Percentiles rank a stretch among this genome's conserved stretches.
phyloP scores from a whole-genome alignment of 495 filamentous ascomycete species.

The Xanthoparmelia taractica region DNA sequence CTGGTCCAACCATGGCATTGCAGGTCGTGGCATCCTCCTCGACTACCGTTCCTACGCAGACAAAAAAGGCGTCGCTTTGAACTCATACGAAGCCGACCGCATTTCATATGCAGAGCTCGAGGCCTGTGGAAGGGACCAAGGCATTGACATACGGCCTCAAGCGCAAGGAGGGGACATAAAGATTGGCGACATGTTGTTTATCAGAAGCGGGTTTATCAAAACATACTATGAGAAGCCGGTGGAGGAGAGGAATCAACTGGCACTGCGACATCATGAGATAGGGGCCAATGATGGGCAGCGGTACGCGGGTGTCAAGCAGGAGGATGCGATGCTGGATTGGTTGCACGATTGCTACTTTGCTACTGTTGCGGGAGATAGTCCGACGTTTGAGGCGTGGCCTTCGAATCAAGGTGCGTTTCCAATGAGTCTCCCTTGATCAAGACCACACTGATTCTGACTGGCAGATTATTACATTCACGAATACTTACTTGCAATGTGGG shows the following conservation, averaged over 20 bases:
- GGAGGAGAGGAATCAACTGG: slow-evolving; percentile 36
- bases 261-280: slow-evolving; percentile 33
- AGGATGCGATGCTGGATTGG: slow-evolving; percentile 52
- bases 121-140: slow-evolving; percentile 49
- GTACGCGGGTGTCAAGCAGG: slow-evolving; percentile 52
- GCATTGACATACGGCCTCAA: slow-evolving; percentile 45
- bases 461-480: slow-evolving; percentile 19
- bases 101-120: slow-evolving; percentile 54
- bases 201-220: slow-evolving; percentile 60
- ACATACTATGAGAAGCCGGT: slow-evolving; percentile 39
- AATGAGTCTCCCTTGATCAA: neutral
- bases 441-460: neutral
- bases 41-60: slow-evolving; percentile 45
- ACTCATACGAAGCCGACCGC: slow-evolving; percentile 51
- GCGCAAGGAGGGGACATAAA: slow-evolving; percentile 51
- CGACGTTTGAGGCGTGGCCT: slow-evolving; percentile 57
- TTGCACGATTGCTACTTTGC: slow-evolving; percentile 43
- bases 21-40: slow-evolving; percentile 51
- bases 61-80: slow-evolving; percentile 42
- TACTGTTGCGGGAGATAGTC: slow-evolving; percentile 52
- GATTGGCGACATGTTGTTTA: slow-evolving; percentile 55
- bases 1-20: slow-evolving; percentile 47
- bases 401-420: slow-evolving; percentile 30
- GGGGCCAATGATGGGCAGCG: slow-evolving; percentile 38
- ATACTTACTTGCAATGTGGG: slow-evolving; percentile 55